Base-by-base conservation (phyloP, 2,329 filamentous ascomycete genomes). In the Elsinoe batatas region DNA sequence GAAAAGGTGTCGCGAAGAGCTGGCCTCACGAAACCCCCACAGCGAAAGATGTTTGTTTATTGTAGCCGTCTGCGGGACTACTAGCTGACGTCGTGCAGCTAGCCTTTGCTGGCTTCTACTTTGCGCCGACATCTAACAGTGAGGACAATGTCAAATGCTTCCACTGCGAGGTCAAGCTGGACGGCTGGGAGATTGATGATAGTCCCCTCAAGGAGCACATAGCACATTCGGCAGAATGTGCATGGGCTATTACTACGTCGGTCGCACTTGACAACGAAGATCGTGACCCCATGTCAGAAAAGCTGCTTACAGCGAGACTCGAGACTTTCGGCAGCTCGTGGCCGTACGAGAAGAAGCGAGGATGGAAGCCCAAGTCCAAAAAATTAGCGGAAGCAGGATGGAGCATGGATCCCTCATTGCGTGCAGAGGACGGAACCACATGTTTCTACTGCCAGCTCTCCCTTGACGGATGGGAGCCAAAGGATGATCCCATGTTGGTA, bases 311-410 rank as follows among this genome's bases (percentile, higher is more conserved):
- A 47, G 91, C 91, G 26, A 81, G 93, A 62, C 83, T 82, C 65
- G 82, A 82, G 18, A 98, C 93, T 0, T 98, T 97, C 70, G 81
- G 77, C n/a, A 80, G 80, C 12, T 78, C 78, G 62, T 98, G 93
- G 93, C 90, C 91, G 0, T 88, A 98, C 64, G 91, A 98, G 61
- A 76, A 76, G 1, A 95, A 93, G 72, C 84, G 84, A 65, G 88
- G 86, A 5, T 95, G 90, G 90, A 83, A 87, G 60, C 94, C 88
- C 73, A 94, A 93, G 69, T 84, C 82, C 0, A 87, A 93, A 62
- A 91, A 94, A 83, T 84, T 97, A 74, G 88, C 88, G 33, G 88
- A 91, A 61, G 88, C 89, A 26, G 93, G 93, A 10, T 98, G 91
- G 91, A 90, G 87, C 67, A 96, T 91, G 71, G 94, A 90, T 20